Conservation (phyloP, 2,329 filamentous ascomycete genomes). For the Colletotrichum somersetense region DNA sequence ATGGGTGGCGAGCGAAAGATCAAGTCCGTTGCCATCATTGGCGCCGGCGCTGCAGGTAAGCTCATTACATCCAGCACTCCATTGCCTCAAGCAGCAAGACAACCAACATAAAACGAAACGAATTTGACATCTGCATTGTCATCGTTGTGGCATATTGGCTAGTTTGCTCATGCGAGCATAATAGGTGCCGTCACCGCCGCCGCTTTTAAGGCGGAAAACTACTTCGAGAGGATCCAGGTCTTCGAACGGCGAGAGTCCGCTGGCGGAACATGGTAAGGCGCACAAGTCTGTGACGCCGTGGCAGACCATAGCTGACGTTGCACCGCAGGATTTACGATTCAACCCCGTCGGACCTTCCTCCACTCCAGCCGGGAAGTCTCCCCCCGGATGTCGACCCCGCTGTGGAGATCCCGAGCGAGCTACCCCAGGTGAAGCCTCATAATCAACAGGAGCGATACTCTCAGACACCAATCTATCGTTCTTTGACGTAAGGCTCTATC, state of each 20-base stretch:
- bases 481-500: slow-evolving; percentile 58
- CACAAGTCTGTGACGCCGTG: not conserved
- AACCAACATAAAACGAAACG: not conserved
- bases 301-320: not conserved
- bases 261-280: slow-evolving; percentile 59
- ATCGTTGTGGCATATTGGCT: not conserved
- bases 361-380: slow-evolving; percentile 57
- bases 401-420: slow-evolving; percentile 56
- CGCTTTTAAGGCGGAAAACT: slow-evolving; percentile 59
- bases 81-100: no score
- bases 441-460: slow-evolving; percentile 59
- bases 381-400: slow-evolving; percentile 61
- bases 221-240: slow-evolving; percentile 56
- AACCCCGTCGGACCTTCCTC: slow-evolving; percentile 51
- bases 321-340: slow-evolving; percentile 64
- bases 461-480: slow-evolving; percentile 64
- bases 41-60: slow-evolving; percentile 58
- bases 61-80: not conserved
- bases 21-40: slow-evolving; percentile 58
- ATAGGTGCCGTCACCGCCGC: slow-evolving; percentile 62
- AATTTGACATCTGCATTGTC: not conserved
- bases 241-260: slow-evolving; percentile 58
- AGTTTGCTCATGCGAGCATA: not conserved
- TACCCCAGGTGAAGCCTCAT: slow-evolving; percentile 57
- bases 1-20: slow-evolving; percentile 46